These are phyloP conservation scores for Dacryopinax primogenitus DNA, from an alignment of 768 basidiomycete species.

Conservation along the genomic window DNA sequence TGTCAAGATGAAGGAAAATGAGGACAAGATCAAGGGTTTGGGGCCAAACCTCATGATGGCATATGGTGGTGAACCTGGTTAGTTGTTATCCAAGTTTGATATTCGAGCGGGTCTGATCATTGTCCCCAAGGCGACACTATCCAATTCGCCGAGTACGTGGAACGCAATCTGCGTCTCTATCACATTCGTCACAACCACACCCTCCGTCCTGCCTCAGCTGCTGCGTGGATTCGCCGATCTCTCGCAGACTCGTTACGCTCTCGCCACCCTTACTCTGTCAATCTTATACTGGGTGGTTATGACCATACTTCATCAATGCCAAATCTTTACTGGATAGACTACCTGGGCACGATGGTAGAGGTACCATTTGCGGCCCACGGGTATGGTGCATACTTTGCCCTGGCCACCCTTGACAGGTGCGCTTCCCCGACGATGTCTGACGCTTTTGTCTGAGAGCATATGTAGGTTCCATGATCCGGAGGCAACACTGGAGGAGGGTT, in stretches of 20 bases:
- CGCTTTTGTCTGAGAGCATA: not conserved
- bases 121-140: slow-evolving; percentile 68
- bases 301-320: slow-evolving; percentile 57
- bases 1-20: slow-evolving; percentile 93
- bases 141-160: slow-evolving; percentile 91
- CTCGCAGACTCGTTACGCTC: slow-evolving; percentile 84
- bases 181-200: slow-evolving; percentile 88
- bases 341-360: slow-evolving; percentile 75
- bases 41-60: slow-evolving; percentile 90
- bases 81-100: not conserved
- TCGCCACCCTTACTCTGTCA: slow-evolving; percentile 76
- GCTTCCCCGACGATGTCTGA: slow-evolving; percentile 19
- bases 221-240: slow-evolving; percentile 86
- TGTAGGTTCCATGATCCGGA: slow-evolving; percentile 81
- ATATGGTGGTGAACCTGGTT: slow-evolving; percentile 86
- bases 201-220: slow-evolving; percentile 79
- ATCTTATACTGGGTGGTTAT: slow-evolving; percentile 84
- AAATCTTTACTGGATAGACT: slow-evolving; percentile 90
- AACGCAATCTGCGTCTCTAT: slow-evolving; percentile 89
- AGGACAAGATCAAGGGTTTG: slow-evolving; percentile 90
- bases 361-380: slow-evolving; percentile 94
- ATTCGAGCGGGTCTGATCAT: not conserved
- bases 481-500: slow-evolving; percentile 69
- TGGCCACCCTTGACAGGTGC: slow-evolving; percentile 83
- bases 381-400: slow-evolving; percentile 82